phyloP scores from a whole-genome alignment of 345 rosid species.

The Corchorus olitorius region DNA sequence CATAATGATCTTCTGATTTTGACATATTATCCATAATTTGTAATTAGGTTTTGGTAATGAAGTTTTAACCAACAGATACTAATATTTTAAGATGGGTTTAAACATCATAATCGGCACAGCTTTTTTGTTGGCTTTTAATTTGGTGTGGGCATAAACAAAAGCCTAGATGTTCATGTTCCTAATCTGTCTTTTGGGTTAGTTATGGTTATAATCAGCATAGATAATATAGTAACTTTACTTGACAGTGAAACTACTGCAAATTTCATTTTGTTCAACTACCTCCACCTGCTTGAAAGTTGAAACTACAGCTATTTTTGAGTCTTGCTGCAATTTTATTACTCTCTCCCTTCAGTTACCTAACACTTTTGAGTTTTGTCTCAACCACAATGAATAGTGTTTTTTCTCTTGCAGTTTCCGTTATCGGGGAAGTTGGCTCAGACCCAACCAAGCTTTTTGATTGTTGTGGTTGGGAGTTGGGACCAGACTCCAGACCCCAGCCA shows the following conservation, averaged over 20 bases:
- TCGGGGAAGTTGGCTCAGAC: slow-evolving; percentile 11
- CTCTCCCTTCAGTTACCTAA: not conserved
- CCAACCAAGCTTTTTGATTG: not conserved
- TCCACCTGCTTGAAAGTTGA: slow-evolving; percentile 15
- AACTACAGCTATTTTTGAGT: not conserved
- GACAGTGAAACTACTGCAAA: slow-evolving; percentile 24
- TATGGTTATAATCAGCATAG: not conserved
- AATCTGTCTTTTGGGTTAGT: slow-evolving; percentile 11
- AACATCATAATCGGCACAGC: not conserved
- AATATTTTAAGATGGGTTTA: not conserved
- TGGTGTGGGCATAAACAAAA: not conserved
- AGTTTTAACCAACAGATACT: slow-evolving; percentile 32
- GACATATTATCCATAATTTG: slow-evolving; percentile 3
- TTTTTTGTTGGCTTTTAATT: not conserved
- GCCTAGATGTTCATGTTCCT: not conserved
- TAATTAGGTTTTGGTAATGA: slow-evolving; percentile 26
- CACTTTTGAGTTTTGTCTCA: not conserved
- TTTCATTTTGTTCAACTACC: slow-evolving; percentile 32
- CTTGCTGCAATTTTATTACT: slow-evolving; percentile 15
- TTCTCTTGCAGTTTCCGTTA: slow-evolving; percentile 16
- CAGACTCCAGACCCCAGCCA: not conserved
- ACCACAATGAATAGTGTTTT: slow-evolving; percentile 10
- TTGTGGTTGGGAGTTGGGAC: slow-evolving; percentile 7
- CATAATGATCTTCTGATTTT: slow-evolving; percentile 18
- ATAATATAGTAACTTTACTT: slow-evolving; percentile 28